Evolutionary conservation across 441 rosid species (phyloP).

Genomic region (Pelargonium cotyledonis): DNA sequence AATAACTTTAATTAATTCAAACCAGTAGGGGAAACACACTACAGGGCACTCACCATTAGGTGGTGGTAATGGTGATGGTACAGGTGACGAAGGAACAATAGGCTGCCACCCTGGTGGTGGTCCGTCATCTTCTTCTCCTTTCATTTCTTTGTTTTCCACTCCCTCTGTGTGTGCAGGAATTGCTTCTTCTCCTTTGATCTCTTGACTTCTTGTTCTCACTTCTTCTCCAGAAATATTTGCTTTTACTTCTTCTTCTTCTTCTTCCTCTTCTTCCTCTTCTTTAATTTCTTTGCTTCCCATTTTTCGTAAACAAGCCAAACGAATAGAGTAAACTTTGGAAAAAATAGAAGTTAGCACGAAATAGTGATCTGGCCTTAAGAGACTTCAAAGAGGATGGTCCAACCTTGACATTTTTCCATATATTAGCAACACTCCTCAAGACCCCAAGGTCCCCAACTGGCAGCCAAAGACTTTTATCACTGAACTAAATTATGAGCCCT

Average conservation of each 20-base stretch:
- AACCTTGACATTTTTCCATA: not conserved
- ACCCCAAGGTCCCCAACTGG: not conserved
- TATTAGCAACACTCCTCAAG: not conserved
- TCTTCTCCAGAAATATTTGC: not conserved
- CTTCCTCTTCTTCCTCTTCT: too few species aligned
- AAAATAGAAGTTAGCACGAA: not conserved
- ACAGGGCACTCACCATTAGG: not conserved
- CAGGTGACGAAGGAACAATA: not conserved
- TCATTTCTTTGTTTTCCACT: not conserved
- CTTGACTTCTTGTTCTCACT: not conserved
- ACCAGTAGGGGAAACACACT: not conserved
- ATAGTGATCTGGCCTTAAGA: not conserved
- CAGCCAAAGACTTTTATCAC: not conserved
- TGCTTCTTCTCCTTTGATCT: not conserved
- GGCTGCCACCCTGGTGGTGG: slow-evolving; percentile 6
- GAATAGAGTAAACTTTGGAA: not conserved
- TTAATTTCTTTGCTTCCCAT: not conserved
- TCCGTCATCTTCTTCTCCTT: slow-evolving; percentile 1
- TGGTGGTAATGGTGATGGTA: not conserved
- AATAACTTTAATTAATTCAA: not conserved
- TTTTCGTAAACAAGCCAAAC: not conserved
- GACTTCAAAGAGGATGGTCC: not conserved
- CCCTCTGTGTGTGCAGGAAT: slow-evolving; percentile 1
- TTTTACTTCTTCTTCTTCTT: not conserved
- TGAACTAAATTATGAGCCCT: not conserved